Percentiles rank a stretch among this genome's conserved stretches.
These are phyloP conservation scores for Umbelopsis vinacea DNA, from an alignment of 192 early-diverging fungal genomes.

Conservation along the genomic window DNA sequence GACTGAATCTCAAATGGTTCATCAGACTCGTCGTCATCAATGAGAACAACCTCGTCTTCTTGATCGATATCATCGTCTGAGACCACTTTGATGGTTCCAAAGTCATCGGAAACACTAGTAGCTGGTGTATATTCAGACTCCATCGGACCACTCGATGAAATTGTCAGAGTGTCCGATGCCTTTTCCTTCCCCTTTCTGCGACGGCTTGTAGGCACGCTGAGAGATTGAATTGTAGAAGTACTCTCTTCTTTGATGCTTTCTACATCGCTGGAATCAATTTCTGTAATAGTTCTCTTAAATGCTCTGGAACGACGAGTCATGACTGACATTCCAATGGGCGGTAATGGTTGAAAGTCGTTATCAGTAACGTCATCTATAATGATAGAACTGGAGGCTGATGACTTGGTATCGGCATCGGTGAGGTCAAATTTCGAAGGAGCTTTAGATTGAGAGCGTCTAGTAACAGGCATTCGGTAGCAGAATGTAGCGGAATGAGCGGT, in stretches of 20 bases:
- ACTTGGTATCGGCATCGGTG: neutral
- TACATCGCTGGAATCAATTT: neutral
- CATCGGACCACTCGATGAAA: neutral
- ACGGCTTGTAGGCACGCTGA: neutral
- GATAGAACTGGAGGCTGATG: neutral
- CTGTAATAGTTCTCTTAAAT: neutral
- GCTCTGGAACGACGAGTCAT: neutral
- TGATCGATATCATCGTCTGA: neutral
- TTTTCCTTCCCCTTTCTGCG: slow-evolving; percentile 5
- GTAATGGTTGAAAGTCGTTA: neutral
- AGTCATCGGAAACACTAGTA: slow-evolving; percentile 9
- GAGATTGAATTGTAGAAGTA: neutral
- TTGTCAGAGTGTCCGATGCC: neutral
- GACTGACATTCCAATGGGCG: neutral
- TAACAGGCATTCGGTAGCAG: slow-evolving; percentile 2
- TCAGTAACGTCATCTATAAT: neutral
- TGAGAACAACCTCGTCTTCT: neutral
- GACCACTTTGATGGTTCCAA: neutral
- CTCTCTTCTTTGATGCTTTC: neutral
- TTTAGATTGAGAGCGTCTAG: neutral
- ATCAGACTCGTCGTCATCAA: slow-evolving; percentile 8
- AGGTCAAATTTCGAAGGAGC: neutral
- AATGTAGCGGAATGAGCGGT: neutral
- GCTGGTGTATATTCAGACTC: neutral
- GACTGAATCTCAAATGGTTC: neutral